Conservation (phyloP, 2,329 filamentous ascomycete species). For the Colletotrichum eremochloae region DNA sequence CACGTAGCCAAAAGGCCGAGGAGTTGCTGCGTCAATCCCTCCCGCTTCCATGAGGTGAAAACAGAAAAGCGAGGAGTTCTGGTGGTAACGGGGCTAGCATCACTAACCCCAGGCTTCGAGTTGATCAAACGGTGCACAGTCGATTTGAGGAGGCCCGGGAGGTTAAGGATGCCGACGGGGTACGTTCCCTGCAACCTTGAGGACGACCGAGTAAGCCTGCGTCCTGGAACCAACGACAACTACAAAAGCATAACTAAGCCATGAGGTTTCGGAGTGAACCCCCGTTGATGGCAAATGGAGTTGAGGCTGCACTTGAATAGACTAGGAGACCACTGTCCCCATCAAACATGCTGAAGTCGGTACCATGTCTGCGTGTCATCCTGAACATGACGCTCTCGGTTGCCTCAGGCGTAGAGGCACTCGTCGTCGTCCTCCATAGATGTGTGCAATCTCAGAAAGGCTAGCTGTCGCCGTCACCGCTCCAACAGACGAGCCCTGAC, state of each 20-base stretch:
- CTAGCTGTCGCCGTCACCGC: conserved; percentile 8
- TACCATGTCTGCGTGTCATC: conserved; percentile 4
- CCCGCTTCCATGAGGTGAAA: conserved; percentile 19
- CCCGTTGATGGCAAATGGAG: conserved; percentile 4
- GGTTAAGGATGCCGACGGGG: not conserved
- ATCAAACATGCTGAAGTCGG: conserved; percentile 8
- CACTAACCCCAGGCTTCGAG: conserved; percentile 31
- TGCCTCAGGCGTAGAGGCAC: not conserved
- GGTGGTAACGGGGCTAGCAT: conserved; percentile 8
- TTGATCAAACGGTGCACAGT: conserved; percentile 35
- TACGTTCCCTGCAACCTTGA: conserved; percentile 4
- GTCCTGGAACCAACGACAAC: conserved; percentile 17
- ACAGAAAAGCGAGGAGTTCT: conserved; percentile 22
- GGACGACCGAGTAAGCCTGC: conserved; percentile 21
- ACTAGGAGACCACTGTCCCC: conserved; percentile 6
- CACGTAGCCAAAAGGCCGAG: conserved; percentile 30
- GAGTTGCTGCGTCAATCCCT: conserved; percentile 27
- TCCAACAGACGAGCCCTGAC: not conserved
- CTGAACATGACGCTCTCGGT: not conserved
- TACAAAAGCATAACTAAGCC: conserved; percentile 14
- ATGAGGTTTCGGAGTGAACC: conserved; percentile 4
- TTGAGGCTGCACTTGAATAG: conserved; percentile 24
- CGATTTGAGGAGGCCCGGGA: conserved; percentile 16
- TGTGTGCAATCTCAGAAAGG: conserved; percentile 3
- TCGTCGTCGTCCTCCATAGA: not conserved